Evolutionary conservation across 139 green algal genomes (phyloP).

Genomic region (Chlamydomonas sp.): DNA sequence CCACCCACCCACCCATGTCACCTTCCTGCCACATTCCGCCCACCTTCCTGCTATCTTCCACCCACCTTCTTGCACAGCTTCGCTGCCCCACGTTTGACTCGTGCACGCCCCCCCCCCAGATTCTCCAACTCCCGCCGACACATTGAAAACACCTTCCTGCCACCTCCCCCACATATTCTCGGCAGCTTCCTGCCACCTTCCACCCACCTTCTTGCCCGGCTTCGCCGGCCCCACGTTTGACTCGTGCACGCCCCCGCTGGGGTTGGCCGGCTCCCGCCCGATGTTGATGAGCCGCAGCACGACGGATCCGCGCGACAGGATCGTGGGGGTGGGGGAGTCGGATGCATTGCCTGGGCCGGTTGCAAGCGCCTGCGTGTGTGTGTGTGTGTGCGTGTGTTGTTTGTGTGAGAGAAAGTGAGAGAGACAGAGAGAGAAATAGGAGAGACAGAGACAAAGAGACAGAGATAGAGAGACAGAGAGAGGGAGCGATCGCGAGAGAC

Average conservation of each 20-base stretch:
- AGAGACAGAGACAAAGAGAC: no score
- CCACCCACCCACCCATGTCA: no score
- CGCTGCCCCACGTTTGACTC: background rate
- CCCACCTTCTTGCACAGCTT: conserved; percentile 19
- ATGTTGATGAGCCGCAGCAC: conserved; percentile 44
- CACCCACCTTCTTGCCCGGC: conserved; percentile 21
- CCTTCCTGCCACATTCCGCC: no score
- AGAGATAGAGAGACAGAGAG: no score
- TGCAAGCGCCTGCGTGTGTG: background rate
- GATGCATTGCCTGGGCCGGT: background rate
- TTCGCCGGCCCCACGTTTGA: background rate
- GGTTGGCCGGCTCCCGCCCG: conserved; percentile 27
- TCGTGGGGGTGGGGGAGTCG: conserved; percentile 18
- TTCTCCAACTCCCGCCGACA: no score
- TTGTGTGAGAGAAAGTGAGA: no score
- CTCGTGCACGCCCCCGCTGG: background rate
- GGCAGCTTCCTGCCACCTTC: background rate
- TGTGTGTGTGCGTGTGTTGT: no score
- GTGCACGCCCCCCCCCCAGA: background rate
- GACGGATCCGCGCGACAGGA: conserved; percentile 35
- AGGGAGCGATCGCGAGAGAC: no score
- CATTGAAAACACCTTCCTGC: no score
- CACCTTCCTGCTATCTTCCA: background rate
- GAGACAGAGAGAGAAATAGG: no score
- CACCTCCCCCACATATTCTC: background rate